Percentiles rank a stretch among this genome's conserved stretches.
These are phyloP conservation scores for Ceriops tagal DNA, from an alignment of 345 rosid species.

Conservation along the genomic window DNA sequence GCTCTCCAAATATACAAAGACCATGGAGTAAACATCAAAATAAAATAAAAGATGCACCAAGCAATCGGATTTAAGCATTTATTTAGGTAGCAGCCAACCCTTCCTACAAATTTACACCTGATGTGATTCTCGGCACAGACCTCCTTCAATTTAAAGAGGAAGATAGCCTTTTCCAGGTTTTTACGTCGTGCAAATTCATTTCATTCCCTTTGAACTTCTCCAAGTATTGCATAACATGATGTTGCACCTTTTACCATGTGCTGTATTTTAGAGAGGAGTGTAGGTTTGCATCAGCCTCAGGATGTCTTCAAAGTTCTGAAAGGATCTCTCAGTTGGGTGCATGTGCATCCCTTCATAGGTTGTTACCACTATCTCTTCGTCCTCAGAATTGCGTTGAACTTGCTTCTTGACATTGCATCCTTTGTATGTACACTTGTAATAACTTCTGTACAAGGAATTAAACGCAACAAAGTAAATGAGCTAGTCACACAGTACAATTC, in stretches of 20 bases:
- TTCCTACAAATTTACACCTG: too few relatives aligned
- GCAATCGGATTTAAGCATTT: too few relatives aligned
- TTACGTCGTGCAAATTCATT: too few relatives aligned
- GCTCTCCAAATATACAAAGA: too few relatives aligned
- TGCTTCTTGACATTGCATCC: constrained; percentile 54
- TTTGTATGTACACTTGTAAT: constrained; percentile 41
- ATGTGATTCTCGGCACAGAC: too few relatives aligned
- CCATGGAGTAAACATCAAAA: too few relatives aligned
- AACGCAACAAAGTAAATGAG: not conserved
- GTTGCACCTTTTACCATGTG: not conserved
- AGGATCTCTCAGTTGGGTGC: constrained; percentile 27
- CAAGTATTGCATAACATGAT: not conserved
- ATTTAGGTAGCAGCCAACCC: too few relatives aligned
- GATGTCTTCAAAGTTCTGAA: not conserved
- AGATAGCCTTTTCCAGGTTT: too few relatives aligned
- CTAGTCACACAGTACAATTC: too few relatives aligned
- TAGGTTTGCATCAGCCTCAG: not conserved
- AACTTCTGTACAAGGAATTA: constrained; percentile 32
- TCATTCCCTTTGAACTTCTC: not conserved
- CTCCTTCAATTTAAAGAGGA: too few relatives aligned
- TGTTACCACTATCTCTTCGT: constrained; percentile 42
- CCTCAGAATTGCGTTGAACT: constrained; percentile 41
- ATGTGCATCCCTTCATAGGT: constrained; percentile 50
- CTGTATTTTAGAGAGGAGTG: not conserved
- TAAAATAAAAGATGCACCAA: too few relatives aligned